A percentile compares a stretch with the other conserved stretches of the same genome.
Conservation (phyloP, 345 rosid genomes). For the Psidium guajava region DNA sequence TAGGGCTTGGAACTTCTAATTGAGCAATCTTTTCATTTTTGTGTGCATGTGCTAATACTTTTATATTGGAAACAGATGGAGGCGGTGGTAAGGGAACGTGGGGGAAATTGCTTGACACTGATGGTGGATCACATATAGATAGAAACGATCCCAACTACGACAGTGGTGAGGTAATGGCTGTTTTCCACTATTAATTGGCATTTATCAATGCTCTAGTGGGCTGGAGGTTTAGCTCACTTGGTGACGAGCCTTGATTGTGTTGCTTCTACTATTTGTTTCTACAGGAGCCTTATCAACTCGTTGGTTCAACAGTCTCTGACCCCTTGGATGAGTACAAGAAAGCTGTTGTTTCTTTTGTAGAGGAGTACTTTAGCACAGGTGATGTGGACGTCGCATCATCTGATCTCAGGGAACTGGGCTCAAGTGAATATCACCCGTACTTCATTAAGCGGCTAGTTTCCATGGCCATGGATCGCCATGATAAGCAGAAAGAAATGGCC, state of each 20-base stretch:
- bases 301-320: slow-evolving; percentile 74
- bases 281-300: slow-evolving; percentile 85
- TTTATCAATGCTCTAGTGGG: not conserved
- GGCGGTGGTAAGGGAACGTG: slow-evolving; percentile 98
- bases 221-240: not conserved
- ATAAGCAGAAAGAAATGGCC: slow-evolving; percentile 99
- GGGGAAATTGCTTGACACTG: slow-evolving; percentile 95
- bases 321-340: slow-evolving; percentile 93
- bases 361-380: slow-evolving; percentile 87
- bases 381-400: slow-evolving; percentile 91
- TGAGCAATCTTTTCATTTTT: not conserved
- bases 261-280: not conserved
- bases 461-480: slow-evolving; percentile 97
- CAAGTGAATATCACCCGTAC: slow-evolving; percentile 79
- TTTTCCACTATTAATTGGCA: not conserved
- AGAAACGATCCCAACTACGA: slow-evolving; percentile 96
- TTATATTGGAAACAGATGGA: slow-evolving; percentile 43
- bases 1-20: not conserved
- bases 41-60: not conserved
- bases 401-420: slow-evolving; percentile 91
- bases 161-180: slow-evolving; percentile 81
- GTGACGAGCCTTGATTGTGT: not conserved
- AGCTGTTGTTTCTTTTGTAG: slow-evolving; percentile 70
- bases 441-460: slow-evolving; percentile 89
- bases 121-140: slow-evolving; percentile 54